Base-by-base conservation (phyloP, 2,329 filamentous ascomycete genomes). In the Trichoderma sp. region DNA sequence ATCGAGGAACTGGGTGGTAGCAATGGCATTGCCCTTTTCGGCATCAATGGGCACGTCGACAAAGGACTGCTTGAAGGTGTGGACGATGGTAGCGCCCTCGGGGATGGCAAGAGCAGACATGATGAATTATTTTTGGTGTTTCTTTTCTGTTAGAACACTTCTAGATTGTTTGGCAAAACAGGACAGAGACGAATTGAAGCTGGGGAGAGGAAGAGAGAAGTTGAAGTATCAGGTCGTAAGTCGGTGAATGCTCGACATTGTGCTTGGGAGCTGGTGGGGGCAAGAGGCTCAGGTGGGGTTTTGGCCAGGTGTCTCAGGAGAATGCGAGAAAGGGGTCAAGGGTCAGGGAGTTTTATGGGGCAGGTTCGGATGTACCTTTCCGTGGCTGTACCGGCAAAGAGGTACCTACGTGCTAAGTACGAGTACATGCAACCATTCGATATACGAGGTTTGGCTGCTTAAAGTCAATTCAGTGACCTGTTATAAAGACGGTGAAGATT, bases 1-100 rank as follows among this genome's bases (percentile, higher is more conserved):
- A 79, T 97, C 94, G 78, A 98, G 93, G 86, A 98, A 99, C 84
- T 97, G 91, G 75, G 90, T 90, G 64, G 97, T 98, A 73, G 91
- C 86, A 81, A 98, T 92, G 77, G 92, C 93, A 87, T 95, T 93
- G 85, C 91, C 92, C 79, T 94, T 93, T 79, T 89, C 88, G 77
- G 89, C 88, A 81, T 95, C 91, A 80, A 98, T 85, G 16, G 94
- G 92, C 73, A 98, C 96, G 80, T 96, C 91, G 78, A 89, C 88
- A 87, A 98, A 99, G 81, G 93, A 96, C 83, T 89, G 90, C 88
- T 94, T 93, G 85, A 97, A 89, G 80, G 92, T 94, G 83, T 97
- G 92, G 86, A 98, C 93, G 88, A 95, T 95, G 81, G 95, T 98
- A 81, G 90, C 90, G 79, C 91, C 93, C 66, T 90, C 85, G 75